Conservation (phyloP, 768 basidiomycete species). For the Auricularia sp. region DNA sequence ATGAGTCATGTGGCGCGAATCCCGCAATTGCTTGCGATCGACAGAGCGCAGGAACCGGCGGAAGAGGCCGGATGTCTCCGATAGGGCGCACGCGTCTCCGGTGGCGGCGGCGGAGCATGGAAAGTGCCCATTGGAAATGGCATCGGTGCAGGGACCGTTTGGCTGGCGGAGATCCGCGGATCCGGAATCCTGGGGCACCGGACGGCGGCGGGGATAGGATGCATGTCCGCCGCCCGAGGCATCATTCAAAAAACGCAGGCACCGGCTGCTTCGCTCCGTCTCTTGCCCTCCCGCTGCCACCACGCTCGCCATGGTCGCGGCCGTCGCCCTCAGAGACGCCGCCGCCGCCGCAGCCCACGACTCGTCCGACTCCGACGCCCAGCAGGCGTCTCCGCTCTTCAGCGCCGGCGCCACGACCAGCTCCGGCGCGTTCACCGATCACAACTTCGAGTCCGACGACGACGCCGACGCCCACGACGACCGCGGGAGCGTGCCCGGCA, state of each 20-base stretch:
- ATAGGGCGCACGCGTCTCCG: no score
- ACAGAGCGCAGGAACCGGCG: no score
- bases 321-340: neutral
- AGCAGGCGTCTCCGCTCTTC: neutral
- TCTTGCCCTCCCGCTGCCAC: constrained; percentile 3
- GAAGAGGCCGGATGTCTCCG: no score
- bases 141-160: no score
- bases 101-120: no score
- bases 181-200: neutral
- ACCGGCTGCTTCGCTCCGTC: constrained; percentile 8
- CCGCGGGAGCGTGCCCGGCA: constrained; percentile 23
- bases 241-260: constrained; percentile 2
- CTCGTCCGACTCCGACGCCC: neutral
- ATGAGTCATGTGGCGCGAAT: no score
- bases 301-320: constrained; percentile 7
- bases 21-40: no score
- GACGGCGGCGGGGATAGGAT: neutral
- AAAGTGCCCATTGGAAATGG: no score
- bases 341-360: constrained; percentile 1
- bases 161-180: neutral
- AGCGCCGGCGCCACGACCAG: neutral
- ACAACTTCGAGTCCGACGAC: neutral
- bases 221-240: constrained; percentile 2
- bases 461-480: constrained; percentile 34
- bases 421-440: neutral